A percentile compares a stretch with the other conserved stretches of the same genome.
phyloP scores from a whole-genome alignment of 257 asterid species.

The Coffea canephora region DNA sequence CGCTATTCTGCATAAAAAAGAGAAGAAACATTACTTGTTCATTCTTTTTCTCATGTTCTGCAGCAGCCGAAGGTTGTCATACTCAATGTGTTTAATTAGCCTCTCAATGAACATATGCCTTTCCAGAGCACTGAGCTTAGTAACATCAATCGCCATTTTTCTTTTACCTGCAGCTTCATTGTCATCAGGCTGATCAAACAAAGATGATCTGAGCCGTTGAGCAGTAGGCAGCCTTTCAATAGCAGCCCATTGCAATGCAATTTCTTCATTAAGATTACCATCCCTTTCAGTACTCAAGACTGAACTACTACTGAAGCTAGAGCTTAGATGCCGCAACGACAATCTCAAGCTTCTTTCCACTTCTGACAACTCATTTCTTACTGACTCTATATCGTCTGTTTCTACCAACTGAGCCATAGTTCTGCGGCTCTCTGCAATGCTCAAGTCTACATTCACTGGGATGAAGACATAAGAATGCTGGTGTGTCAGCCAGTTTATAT shows the following conservation, averaged over 20 bases:
- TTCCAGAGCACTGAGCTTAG: conserved; percentile 37
- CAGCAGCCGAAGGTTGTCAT: conserved; percentile 42
- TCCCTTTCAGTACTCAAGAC: conserved; percentile 1
- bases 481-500: background rate
- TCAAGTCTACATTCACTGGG: conserved; percentile 18
- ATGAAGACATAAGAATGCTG: background rate
- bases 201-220: conserved; percentile 30
- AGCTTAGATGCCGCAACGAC: conserved; percentile 12
- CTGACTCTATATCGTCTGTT: conserved; percentile 19
- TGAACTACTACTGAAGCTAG: conserved; percentile 13
- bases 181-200: conserved; percentile 25
- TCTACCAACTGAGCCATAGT: conserved; percentile 17
- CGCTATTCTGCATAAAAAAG: conserved; percentile 28
- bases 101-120: conserved; percentile 34
- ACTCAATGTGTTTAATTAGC: conserved; percentile 34
- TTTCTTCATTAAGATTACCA: conserved; percentile 21
- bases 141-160: conserved; percentile 34
- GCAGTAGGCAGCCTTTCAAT: conserved; percentile 40
- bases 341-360: conserved; percentile 36
- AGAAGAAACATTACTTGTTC: conserved; percentile 32
- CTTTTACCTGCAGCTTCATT: conserved; percentile 7
- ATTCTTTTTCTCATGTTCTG: conserved; percentile 33
- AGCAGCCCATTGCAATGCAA: conserved; percentile 21
- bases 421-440: conserved; percentile 33
- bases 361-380: conserved; percentile 27